phyloP scores from a whole-genome alignment of 2,329 filamentous ascomycete species.

The Xylariomycetidae sp. region DNA sequence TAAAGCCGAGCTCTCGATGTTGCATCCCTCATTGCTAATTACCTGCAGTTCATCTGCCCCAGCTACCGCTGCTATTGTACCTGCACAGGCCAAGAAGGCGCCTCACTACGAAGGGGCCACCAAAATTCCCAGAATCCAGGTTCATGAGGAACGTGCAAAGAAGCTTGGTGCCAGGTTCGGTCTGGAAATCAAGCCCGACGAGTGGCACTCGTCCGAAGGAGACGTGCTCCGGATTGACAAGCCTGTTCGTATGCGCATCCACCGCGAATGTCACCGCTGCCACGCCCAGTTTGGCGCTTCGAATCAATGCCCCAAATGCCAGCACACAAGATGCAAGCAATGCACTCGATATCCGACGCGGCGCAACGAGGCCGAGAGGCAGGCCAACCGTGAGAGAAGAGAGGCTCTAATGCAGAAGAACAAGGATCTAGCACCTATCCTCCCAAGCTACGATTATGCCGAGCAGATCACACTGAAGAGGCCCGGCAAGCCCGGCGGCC shows the following conservation, averaged over 20 bases:
- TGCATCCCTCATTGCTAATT: too few relatives aligned
- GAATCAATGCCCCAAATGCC: conserved; percentile 69
- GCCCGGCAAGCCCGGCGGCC: conserved; percentile 59
- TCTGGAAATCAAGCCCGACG: conserved; percentile 47
- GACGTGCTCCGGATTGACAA: conserved; percentile 63
- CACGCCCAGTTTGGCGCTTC: conserved; percentile 65
- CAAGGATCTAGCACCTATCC: conserved; percentile 49
- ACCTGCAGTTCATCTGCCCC: too few relatives aligned
- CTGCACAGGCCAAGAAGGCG: conserved; percentile 7
- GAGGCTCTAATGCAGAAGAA: conserved; percentile 47
- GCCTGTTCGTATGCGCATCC: conserved; percentile 70
- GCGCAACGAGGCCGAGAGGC: conserved; percentile 50
- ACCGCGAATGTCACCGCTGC: conserved; percentile 77
- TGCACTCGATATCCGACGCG: conserved; percentile 70
- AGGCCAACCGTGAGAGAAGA: conserved; percentile 45
- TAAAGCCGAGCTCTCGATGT: too few relatives aligned
- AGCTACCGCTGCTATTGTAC: too few relatives aligned
- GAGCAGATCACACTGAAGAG: conserved; percentile 52
- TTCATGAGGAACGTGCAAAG: conserved; percentile 52
- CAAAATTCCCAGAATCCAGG: conserved; percentile 41
- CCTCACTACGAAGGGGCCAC: conserved; percentile 23
- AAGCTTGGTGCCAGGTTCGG: conserved; percentile 50
- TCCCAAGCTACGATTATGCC: conserved; percentile 44
- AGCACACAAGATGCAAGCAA: conserved; percentile 73
- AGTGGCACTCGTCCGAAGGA: conserved; percentile 47